phyloP scores from a whole-genome alignment of 768 basidiomycete species.

The Flagelloscypha sp. region DNA sequence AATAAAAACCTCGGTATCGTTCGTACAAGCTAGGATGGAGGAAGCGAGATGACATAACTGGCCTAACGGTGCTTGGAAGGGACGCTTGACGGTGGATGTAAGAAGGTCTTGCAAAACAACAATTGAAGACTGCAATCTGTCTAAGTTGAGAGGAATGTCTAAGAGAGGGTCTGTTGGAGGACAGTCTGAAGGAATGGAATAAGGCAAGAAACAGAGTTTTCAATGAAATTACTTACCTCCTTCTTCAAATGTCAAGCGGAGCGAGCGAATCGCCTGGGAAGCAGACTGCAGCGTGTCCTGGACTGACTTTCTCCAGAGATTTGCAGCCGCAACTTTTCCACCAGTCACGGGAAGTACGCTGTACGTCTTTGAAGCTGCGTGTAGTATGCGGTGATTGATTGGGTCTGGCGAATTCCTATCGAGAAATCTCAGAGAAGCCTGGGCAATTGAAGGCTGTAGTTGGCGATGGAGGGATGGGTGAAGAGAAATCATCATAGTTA shows the following conservation, averaged over 20 bases:
- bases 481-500: constrained; percentile 47
- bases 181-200: constrained; percentile 1
- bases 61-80: constrained; percentile 66
- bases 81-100: constrained; percentile 50
- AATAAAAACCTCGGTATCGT: constrained; percentile 25
- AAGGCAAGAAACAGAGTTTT: background rate
- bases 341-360: constrained; percentile 60
- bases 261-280: constrained; percentile 49
- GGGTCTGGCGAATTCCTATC: constrained; percentile 43
- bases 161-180: constrained; percentile 37
- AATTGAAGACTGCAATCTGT: constrained; percentile 50
- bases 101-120: constrained; percentile 41
- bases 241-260: constrained; percentile 53
- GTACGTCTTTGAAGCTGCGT: constrained; percentile 51
- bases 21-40: constrained; percentile 41
- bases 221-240: constrained; percentile 27
- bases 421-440: constrained; percentile 47
- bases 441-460: constrained; percentile 42
- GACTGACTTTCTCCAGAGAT: constrained; percentile 66
- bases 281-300: constrained; percentile 62
- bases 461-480: constrained; percentile 65
- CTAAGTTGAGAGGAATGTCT: constrained; percentile 46
- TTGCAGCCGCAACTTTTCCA: constrained; percentile 69
- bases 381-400: constrained; percentile 28
- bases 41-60: constrained; percentile 43